These are phyloP conservation scores for Cucumis cinereus DNA, from an alignment of 306 rosid genomes.

Conservation along the genomic window DNA sequence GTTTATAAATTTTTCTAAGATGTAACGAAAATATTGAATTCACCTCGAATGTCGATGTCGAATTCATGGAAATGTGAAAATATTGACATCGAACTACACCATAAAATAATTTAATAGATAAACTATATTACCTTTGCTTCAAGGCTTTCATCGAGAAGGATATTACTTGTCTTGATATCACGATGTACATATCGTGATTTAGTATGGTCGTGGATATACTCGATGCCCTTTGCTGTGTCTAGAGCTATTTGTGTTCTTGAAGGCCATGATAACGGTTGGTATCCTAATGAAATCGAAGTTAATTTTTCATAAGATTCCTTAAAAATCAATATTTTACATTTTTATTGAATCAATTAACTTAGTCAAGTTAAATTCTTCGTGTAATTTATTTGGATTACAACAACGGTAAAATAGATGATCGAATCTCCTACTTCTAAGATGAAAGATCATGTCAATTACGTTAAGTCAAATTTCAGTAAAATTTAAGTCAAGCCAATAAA, in stretches of 20 bases:
- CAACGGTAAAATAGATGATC: too few relatives aligned
- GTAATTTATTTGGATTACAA: too few relatives aligned
- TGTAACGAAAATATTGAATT: too few relatives aligned
- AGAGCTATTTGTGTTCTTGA: constrained; percentile 74
- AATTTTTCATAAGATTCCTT: not conserved
- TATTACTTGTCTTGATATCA: constrained; percentile 67
- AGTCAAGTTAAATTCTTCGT: not conserved
- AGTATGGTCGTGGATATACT: constrained; percentile 79
- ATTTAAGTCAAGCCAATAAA: not conserved
- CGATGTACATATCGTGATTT: constrained; percentile 70
- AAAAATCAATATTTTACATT: not conserved
- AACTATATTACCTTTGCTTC: constrained; percentile 53
- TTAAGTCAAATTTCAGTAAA: not conserved
- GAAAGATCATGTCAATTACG: too few relatives aligned
- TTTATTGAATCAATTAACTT: not conserved
- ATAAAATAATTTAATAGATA: not conserved
- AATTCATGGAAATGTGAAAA: too few relatives aligned
- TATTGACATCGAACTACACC: too few relatives aligned
- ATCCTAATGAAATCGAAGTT: constrained; percentile 22
- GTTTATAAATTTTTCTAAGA: too few relatives aligned
- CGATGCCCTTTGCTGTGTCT: constrained; percentile 77
- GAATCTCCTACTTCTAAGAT: too few relatives aligned
- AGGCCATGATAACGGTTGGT: constrained; percentile 72
- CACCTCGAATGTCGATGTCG: too few relatives aligned
- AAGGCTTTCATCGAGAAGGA: constrained; percentile 60